These are phyloP conservation scores for Apiotrichum mycotoxinovorans DNA, from an alignment of 1,284 basidiomycete genomes.

Conservation along the genomic window DNA sequence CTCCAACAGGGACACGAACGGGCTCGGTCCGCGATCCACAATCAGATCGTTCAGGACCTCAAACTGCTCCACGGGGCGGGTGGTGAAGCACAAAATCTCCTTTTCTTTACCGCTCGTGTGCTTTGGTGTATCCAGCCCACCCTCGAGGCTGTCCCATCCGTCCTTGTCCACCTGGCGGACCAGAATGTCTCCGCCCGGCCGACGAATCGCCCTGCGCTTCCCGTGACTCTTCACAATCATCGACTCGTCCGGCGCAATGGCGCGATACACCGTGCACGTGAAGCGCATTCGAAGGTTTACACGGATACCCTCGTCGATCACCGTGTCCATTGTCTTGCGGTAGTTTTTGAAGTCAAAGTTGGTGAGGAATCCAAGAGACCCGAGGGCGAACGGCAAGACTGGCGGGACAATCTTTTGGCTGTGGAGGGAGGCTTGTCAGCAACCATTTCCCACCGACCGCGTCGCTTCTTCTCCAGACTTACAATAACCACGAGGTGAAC, in stretches of 20 bases:
- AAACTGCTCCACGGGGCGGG: slow-evolving; percentile 90
- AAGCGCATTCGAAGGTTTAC: slow-evolving; percentile 99
- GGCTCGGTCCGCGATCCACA: slow-evolving; percentile 95
- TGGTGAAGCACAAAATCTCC: slow-evolving; percentile 97
- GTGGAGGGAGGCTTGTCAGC: neutral
- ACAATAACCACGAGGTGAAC: slow-evolving; percentile 97
- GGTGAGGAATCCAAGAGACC: slow-evolving; percentile 95
- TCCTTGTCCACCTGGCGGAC: slow-evolving; percentile 83
- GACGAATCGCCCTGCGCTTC: slow-evolving; percentile 78
- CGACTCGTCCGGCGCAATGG: slow-evolving; percentile 64
- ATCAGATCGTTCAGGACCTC: slow-evolving; percentile 98
- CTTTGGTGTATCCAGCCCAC: slow-evolving; percentile 41
- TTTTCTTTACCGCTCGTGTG: slow-evolving; percentile 65
- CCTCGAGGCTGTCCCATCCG: slow-evolving; percentile 92
- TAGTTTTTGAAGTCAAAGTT: slow-evolving; percentile 95
- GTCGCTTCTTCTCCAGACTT: slow-evolving; percentile 7
- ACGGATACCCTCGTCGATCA: slow-evolving; percentile 87
- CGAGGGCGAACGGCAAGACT: slow-evolving; percentile 94
- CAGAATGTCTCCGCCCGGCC: slow-evolving; percentile 86
- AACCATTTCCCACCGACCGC: neutral
- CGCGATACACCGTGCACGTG: slow-evolving; percentile 95
- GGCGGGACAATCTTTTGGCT: slow-evolving; percentile 92
- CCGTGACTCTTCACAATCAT: slow-evolving; percentile 42
- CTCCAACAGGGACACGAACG: slow-evolving; percentile 93
- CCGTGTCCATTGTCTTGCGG: slow-evolving; percentile 80